Conservation (phyloP, 176 grass and related monocot genomes). For the Dactylis glomerata region DNA sequence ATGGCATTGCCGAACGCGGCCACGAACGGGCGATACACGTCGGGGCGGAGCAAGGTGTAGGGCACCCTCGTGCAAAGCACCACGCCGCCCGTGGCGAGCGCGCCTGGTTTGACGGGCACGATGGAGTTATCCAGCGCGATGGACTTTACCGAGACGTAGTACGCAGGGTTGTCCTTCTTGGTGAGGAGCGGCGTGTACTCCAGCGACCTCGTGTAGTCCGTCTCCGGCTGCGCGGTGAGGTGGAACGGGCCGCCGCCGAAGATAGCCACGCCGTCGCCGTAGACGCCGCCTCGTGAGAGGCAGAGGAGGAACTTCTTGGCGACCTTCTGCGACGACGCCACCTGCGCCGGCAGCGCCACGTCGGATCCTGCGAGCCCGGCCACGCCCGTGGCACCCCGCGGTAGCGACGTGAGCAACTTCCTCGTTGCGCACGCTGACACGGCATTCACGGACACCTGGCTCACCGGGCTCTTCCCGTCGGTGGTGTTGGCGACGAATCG, state of each 20-base stretch:
- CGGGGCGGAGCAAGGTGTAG: slow-evolving; percentile 34
- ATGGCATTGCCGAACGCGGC: slow-evolving; percentile 25
- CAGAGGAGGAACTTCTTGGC: slow-evolving; percentile 43
- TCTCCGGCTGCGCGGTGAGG: not conserved
- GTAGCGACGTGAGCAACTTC: slow-evolving; percentile 30
- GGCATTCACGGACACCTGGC: not conserved
- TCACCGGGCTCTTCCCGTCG: slow-evolving; percentile 41
- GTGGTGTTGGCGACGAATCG: slow-evolving; percentile 37
- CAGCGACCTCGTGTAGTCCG: not conserved
- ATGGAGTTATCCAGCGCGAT: not conserved
- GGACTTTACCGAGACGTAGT: slow-evolving; percentile 12
- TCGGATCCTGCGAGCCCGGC: slow-evolving; percentile 30
- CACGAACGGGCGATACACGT: slow-evolving; percentile 43
- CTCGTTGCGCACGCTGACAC: slow-evolving; percentile 13
- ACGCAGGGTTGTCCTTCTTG: slow-evolving; percentile 7
- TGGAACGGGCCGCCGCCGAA: slow-evolving; percentile 25
- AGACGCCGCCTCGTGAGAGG: slow-evolving; percentile 28
- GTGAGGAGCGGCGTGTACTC: not conserved
- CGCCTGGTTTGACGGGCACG: not conserved
- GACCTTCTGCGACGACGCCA: slow-evolving; percentile 1
- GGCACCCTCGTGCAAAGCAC: slow-evolving; percentile 23
- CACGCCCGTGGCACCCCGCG: slow-evolving; percentile 11
- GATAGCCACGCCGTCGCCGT: slow-evolving; percentile 30
- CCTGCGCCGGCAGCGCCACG: slow-evolving; percentile 41
- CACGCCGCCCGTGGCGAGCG: slow-evolving; percentile 24